These are phyloP conservation scores for Sclerotinia minor DNA, from an alignment of 2,329 filamentous ascomycete species.

Conservation along the genomic window DNA sequence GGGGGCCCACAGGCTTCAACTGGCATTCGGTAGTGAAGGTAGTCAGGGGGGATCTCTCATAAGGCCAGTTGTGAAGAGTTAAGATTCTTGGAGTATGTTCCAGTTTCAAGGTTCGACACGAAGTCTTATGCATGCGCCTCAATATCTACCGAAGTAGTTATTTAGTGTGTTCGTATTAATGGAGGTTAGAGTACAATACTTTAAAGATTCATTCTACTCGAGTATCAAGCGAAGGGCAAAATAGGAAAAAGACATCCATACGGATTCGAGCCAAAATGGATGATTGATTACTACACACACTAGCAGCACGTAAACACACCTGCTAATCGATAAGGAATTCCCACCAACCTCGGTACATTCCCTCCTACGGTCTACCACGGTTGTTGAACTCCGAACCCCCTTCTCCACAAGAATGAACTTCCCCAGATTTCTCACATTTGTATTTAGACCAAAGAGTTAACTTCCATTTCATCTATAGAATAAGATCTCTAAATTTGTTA, in stretches of 20 bases:
- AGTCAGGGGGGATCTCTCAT: constrained; percentile 20
- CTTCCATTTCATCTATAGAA: neutral
- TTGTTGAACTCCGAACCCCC: neutral
- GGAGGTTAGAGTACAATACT: neutral
- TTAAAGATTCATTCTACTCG: too few relatives aligned
- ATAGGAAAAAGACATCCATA: too few relatives aligned
- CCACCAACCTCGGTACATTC: constrained; percentile 1
- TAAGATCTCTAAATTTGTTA: neutral
- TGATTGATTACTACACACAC: neutral
- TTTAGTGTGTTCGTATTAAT: too few relatives aligned
- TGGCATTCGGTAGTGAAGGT: constrained; percentile 16
- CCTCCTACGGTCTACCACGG: neutral
- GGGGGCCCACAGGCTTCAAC: neutral
- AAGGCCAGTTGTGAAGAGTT: neutral
- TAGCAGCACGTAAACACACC: neutral
- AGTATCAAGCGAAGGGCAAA: too few relatives aligned
- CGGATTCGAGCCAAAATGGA: too few relatives aligned
- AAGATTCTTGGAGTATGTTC: neutral
- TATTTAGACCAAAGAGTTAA: neutral
- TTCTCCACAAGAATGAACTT: neutral
- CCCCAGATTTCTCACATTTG: neutral
- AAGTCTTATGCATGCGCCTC: neutral
- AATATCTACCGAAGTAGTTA: neutral
- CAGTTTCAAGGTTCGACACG: constrained; percentile 11
- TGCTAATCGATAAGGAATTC: constrained; percentile 7